These are phyloP conservation scores for Aspergillus ellipticus DNA, from an alignment of 495 filamentous ascomycete genomes.

Conservation along the genomic window DNA sequence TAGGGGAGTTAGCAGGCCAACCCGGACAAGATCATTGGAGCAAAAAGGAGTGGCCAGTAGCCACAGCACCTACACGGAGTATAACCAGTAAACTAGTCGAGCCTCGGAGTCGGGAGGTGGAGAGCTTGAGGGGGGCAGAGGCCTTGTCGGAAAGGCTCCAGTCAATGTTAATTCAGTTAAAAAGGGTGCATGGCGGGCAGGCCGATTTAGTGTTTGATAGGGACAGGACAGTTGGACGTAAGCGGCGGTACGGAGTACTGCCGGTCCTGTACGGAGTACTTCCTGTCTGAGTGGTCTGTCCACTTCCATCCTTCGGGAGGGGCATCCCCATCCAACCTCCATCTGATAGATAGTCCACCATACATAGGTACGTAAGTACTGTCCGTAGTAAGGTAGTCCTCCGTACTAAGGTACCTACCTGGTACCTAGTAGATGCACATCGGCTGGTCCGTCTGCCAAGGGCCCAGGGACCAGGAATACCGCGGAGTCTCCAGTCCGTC, in stretches of 20 bases:
- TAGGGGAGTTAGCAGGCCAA: constrained; percentile 10
- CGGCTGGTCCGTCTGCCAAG: too few species aligned
- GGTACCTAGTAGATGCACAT: too few species aligned
- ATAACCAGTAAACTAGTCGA: constrained; percentile 15
- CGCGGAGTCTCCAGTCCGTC: background rate
- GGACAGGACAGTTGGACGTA: background rate
- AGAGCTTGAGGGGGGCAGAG: constrained; percentile 14
- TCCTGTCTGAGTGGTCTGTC: background rate
- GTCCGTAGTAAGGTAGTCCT: too few species aligned
- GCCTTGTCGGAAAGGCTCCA: constrained; percentile 1
- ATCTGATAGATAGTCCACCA: too few species aligned
- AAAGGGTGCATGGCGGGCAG: constrained; percentile 6
- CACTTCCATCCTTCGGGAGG: too few species aligned
- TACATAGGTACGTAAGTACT: too few species aligned
- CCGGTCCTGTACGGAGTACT: background rate
- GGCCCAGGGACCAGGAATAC: background rate
- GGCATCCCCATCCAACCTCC: too few species aligned
- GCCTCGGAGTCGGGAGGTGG: constrained; percentile 25
- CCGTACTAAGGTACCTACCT: too few species aligned
- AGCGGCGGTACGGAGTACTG: too few species aligned
- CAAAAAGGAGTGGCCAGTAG: constrained; percentile 9
- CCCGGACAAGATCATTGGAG: constrained; percentile 11
- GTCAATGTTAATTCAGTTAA: constrained; percentile 5
- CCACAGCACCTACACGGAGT: constrained; percentile 5
- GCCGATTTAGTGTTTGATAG: constrained; percentile 11